Evolutionary conservation across 73 alveolate species (phyloP), one percentile per base, ranked within the genome.

Genomic region (Stentor coeruleus): DNA sequence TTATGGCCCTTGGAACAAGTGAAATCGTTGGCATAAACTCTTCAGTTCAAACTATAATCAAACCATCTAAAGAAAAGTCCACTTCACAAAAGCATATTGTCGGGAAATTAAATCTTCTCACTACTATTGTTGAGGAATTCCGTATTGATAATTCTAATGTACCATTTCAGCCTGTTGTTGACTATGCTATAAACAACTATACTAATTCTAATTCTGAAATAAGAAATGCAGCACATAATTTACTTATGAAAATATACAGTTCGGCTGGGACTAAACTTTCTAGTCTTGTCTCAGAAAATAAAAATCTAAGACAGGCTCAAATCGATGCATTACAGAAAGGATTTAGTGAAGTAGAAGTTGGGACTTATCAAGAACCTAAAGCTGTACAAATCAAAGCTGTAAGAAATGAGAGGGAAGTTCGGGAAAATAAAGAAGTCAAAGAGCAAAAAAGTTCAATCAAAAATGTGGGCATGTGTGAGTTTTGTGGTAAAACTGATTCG

Each of bases 271-370:
- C 92, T 76, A 91, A 93, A 85, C 77, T 49, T 11, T 93, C 58
- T 89, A 90, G 74, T 81, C 91, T 3, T 6, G 66, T 49, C 66
- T 11, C 6, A 11, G 66, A 49, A 11, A 49, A 49, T 49, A 83
- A 89, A 0, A 94, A 89, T 72, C 89, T 96, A 2, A 96, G 99
- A 81, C 96, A 93, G 31, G 98, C 98, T 1, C 94, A 95, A 83
- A 76, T 90, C 0, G 97, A 82, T 57, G 59, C 87, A 39, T 84
- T 89, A 20, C 81, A 76, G 30, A 35, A 82, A 87, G 84, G 92
- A 59, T 55, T 83, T 36, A 84, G 76, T 58, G 89, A 87, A 79
- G 79, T 75, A 28, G 84, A 87, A 75, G 87, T 85, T 39, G 87
- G 84, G 26, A 74, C 81, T 30, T 58, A 87, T 6, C 84, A 28